These are phyloP conservation scores for Pichia sp. DNA, from an alignment of 1,139 yeast genomes.

Conservation along the genomic window DNA sequence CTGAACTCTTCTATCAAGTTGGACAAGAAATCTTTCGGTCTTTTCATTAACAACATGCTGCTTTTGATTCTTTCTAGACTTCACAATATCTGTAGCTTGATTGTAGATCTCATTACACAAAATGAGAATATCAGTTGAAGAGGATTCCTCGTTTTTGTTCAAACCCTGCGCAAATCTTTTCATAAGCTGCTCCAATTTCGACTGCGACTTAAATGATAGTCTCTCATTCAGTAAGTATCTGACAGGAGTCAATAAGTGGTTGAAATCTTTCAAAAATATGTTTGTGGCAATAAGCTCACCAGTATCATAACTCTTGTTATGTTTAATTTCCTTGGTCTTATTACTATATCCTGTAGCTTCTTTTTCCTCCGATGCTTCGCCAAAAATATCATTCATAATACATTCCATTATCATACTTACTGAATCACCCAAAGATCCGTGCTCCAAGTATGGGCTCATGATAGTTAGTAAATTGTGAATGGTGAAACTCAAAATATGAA, in stretches of 20 bases:
- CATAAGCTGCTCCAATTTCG: slow-evolving; percentile 73
- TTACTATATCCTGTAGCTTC: slow-evolving; percentile 90
- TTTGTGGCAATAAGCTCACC: slow-evolving; percentile 72
- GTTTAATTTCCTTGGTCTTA: slow-evolving; percentile 86
- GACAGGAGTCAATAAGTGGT: slow-evolving; percentile 65
- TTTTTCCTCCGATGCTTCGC: slow-evolving; percentile 89
- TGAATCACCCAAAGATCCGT: slow-evolving; percentile 76
- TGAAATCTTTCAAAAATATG: slow-evolving; percentile 57
- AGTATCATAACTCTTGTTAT: slow-evolving; percentile 83
- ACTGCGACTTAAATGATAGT: slow-evolving; percentile 63
- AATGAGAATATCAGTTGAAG: slow-evolving; percentile 55
- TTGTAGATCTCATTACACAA: slow-evolving; percentile 72
- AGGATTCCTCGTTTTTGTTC: slow-evolving; percentile 61
- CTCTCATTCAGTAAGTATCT: slow-evolving; percentile 62
- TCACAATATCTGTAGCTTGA: slow-evolving; percentile 44
- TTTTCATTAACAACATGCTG: slow-evolving; percentile 31
- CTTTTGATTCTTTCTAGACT: slow-evolving; percentile 26
- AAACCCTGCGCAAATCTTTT: slow-evolving; percentile 76
- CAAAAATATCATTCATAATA: slow-evolving; percentile 90
- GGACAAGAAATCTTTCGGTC: slow-evolving; percentile 59
- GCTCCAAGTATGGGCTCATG: slow-evolving; percentile 43
- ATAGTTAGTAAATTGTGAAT: slow-evolving; percentile 67
- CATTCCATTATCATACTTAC: slow-evolving; percentile 60
- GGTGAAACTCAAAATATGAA: slow-evolving; percentile 88
- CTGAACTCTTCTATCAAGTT: slow-evolving; percentile 55